Percentiles rank a stretch among this genome's conserved stretches.
Evolutionary conservation across 176 grass and related monocot species (phyloP).

Genomic region (Tuctoria greenei): DNA sequence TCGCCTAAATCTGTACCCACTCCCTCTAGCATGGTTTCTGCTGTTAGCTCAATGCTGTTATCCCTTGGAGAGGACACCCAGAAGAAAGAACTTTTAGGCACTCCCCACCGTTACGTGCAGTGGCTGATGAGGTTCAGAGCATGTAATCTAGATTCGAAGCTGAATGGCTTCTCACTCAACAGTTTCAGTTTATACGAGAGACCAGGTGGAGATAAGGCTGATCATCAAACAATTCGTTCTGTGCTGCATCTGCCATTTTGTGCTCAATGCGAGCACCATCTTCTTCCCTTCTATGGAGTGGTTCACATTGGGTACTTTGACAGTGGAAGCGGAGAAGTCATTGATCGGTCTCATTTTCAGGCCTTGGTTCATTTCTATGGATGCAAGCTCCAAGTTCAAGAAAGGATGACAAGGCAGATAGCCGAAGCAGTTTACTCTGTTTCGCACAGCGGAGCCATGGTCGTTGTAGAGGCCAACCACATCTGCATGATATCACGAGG

Average conservation of each 20-base stretch:
- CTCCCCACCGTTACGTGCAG: constrained; percentile 75
- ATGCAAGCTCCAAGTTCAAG: constrained; percentile 97
- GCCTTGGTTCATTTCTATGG: constrained; percentile 76
- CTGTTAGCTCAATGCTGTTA: constrained; percentile 59
- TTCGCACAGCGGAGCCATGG: constrained; percentile 54
- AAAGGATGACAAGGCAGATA: constrained; percentile 97
- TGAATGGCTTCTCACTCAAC: constrained; percentile 44
- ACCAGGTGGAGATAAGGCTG: constrained; percentile 32
- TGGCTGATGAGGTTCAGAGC: constrained; percentile 85
- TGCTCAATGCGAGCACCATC: constrained; percentile 91
- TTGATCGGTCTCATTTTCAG: constrained; percentile 61
- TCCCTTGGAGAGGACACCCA: constrained; percentile 79
- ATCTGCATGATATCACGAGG: constrained; percentile 95
- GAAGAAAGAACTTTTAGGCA: constrained; percentile 75
- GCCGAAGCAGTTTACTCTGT: constrained; percentile 72
- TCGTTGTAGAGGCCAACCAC: constrained; percentile 92
- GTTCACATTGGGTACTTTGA: constrained; percentile 75
- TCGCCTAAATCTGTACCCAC: constrained; percentile 22
- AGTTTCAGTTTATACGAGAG: constrained; percentile 24
- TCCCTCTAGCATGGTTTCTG: constrained; percentile 72
- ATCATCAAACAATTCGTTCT: constrained; percentile 49
- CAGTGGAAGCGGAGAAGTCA: constrained; percentile 33
- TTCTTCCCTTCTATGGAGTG: constrained; percentile 85
- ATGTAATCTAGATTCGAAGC: constrained; percentile 52
- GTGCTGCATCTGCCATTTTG: constrained; percentile 77